Evolutionary conservation across 148 eudicot genomes (phyloP).

Genomic region (Selenicereus undatus): DNA sequence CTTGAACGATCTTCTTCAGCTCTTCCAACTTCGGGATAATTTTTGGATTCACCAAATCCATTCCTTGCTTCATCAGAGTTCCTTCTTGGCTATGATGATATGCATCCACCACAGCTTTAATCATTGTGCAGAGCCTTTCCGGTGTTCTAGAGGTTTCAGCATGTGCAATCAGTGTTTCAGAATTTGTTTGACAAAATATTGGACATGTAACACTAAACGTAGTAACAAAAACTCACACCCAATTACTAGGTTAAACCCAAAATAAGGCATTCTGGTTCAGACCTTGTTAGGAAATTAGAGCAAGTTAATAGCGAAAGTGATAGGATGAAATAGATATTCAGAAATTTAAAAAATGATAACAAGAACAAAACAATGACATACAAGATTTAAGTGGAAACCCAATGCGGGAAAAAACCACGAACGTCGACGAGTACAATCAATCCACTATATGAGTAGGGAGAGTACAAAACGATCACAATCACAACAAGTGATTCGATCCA

Average conservation of each 20-base stretch:
- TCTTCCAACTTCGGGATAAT: constrained; percentile 58
- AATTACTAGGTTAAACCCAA: neutral
- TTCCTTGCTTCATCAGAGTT: constrained; percentile 63
- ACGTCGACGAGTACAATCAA: too few relatives aligned
- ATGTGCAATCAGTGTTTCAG: neutral
- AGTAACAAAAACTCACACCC: neutral
- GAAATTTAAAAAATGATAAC: too few relatives aligned
- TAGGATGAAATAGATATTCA: too few relatives aligned
- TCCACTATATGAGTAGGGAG: too few relatives aligned
- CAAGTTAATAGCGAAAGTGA: too few relatives aligned
- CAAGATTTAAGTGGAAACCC: too few relatives aligned
- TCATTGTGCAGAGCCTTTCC: constrained; percentile 55
- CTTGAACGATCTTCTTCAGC: constrained; percentile 54
- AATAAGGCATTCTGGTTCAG: neutral
- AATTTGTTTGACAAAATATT: neutral
- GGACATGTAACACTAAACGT: neutral
- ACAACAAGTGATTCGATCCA: too few relatives aligned
- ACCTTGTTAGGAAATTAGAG: too few relatives aligned
- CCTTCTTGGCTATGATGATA: constrained; percentile 79
- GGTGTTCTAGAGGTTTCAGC: constrained; percentile 65
- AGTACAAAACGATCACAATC: too few relatives aligned
- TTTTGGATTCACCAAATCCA: constrained; percentile 69
- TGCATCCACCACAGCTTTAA: constrained; percentile 58
- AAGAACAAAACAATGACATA: too few relatives aligned
- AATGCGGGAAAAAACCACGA: too few relatives aligned